phyloP scores from a whole-genome alignment of 805 yeast genomes.

The Yarrowia bubula region DNA sequence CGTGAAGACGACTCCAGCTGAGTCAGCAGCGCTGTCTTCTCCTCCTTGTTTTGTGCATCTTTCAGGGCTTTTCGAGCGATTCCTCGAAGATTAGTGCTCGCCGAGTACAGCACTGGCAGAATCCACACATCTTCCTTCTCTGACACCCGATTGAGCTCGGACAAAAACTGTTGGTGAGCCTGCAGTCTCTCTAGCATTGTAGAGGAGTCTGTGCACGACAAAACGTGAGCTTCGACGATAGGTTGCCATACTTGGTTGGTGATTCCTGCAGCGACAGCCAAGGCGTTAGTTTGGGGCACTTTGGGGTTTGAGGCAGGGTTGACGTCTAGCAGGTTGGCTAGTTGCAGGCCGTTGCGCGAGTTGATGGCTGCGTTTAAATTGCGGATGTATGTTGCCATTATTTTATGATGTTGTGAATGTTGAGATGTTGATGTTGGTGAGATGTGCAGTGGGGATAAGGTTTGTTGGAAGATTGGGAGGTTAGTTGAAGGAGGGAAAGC shows the following conservation, averaged over 20 bases:
- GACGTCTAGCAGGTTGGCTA: constrained; percentile 1
- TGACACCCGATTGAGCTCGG: constrained; percentile 63
- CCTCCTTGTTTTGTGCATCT: constrained; percentile 12
- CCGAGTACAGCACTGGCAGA: constrained; percentile 35
- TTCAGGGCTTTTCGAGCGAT: neutral
- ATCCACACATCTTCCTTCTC: constrained; percentile 75
- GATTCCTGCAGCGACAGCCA: constrained; percentile 11
- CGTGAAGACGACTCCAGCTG: constrained; percentile 55
- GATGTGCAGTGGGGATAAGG: neutral
- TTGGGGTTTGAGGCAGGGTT: neutral
- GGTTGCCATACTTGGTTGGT: constrained; percentile 6
- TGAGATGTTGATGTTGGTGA: neutral
- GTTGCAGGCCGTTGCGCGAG: constrained; percentile 4
- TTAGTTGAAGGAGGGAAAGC: too few species aligned
- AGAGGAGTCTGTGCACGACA: neutral
- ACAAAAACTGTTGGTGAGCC: constrained; percentile 5
- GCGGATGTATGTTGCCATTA: constrained; percentile 10
- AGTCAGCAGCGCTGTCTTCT: neutral
- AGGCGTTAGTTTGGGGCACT: constrained; percentile 11
- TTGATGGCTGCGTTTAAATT: constrained; percentile 1
- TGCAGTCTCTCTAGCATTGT: constrained; percentile 1
- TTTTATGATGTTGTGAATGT: neutral
- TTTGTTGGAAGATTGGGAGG: neutral
- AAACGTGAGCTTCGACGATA: neutral
- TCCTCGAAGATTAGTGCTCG: constrained; percentile 36